Evolutionary conservation across 768 basidiomycete species (phyloP), one percentile per base, ranked within the genome.

Genomic region (Lactarius tabidus): DNA sequence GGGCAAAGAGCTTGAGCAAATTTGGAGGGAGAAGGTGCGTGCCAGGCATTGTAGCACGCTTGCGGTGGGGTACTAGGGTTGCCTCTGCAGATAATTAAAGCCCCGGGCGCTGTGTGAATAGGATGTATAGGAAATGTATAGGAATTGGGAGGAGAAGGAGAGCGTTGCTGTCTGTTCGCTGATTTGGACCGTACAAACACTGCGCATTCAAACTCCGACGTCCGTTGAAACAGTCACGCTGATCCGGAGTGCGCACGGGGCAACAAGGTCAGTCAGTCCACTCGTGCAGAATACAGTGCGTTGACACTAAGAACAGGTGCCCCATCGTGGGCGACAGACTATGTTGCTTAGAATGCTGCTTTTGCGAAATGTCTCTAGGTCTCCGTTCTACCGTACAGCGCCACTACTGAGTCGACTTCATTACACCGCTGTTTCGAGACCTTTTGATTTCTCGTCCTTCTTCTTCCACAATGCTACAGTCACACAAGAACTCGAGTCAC

Each of bases 21-120:
- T 98, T 97, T 3, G 94, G 94, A 4, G 96, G 96, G 28, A 99
- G 84, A 28, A 95, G 82, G 78, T 95, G 92, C 4, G 93, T 94
- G 56, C 90, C 90, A 12, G 81, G 81, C 81, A 82, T 82, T 66
- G 43, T 69, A 68, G 56, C 23, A 45, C n/a, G 57, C 17, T 57
- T 55, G 59, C 57, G 33, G 51, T 31, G 64, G 57, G 41, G 20
- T 61, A 29, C 23, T 26, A 12, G 18, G 38, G 14, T 43, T 64
- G 35, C 39, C 9, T 26, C 18, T 36, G 66, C 23, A n/a, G 48
- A 33, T 36, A 31, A 62, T 68, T 68, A 62, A 35, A 23, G 41
- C 53, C 36, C 26, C 10, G 64, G 52, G 59, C 64, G 64, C 28
- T 38, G 53, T 64, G 59, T 20, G 52, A 54, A 55, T 64, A 64